These are phyloP conservation scores for Phytophthora cactorum DNA, from an alignment of 352 stramenopile species.

Conservation along the genomic window DNA sequence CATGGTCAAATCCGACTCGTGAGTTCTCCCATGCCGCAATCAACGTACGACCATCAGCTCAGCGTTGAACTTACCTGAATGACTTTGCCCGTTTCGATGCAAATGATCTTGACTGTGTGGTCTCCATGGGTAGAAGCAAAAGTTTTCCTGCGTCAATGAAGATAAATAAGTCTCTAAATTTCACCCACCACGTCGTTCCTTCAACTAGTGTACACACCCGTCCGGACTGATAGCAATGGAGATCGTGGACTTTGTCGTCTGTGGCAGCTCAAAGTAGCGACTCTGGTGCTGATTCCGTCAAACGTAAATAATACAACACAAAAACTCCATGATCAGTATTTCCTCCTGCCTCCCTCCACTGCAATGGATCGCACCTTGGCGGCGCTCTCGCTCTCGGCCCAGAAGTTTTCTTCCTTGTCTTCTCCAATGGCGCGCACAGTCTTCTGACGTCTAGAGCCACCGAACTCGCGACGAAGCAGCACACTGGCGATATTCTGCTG, in stretches of 20 bases:
- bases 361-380: conserved; percentile 55
- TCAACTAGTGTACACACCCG: conserved; percentile 45
- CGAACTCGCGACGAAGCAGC: conserved; percentile 66
- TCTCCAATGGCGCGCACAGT: conserved; percentile 50
- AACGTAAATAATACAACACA: conserved; percentile 4
- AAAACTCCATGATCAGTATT: conserved; percentile 2
- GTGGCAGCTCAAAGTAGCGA: conserved; percentile 84
- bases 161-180: background rate
- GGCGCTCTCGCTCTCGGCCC: conserved; percentile 80
- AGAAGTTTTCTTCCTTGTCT: conserved; percentile 71
- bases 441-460: conserved; percentile 48
- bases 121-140: conserved; percentile 98
- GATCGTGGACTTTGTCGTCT: conserved; percentile 89
- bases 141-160: conserved; percentile 59
- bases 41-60: background rate
- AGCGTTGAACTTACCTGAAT: conserved; percentile 56
- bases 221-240: conserved; percentile 89
- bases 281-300: conserved; percentile 68
- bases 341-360: background rate
- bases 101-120: conserved; percentile 99
- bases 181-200: background rate
- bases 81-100: conserved; percentile 87
- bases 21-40: conserved; percentile 4
- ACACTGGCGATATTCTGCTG: conserved; percentile 76
- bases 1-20: background rate